phyloP scores from a whole-genome alignment of 23 red algal genomes.

The Gracilaria domingensis region DNA sequence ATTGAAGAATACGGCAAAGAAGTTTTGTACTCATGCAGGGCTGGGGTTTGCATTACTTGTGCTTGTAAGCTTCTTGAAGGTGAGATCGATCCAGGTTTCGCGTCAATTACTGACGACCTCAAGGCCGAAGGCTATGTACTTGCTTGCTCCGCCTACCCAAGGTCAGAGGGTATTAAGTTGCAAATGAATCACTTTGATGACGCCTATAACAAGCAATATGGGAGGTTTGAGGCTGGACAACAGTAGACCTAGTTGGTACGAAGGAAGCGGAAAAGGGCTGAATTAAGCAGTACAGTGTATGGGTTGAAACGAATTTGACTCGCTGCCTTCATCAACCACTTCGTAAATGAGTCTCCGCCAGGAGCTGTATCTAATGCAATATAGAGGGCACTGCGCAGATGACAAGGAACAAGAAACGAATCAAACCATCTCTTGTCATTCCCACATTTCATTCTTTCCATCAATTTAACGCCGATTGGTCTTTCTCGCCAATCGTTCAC shows the following conservation, averaged over 20 bases:
- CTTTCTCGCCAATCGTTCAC: constrained; percentile 62
- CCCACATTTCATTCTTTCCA: neutral
- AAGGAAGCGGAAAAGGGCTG: neutral
- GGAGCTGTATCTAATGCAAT: neutral
- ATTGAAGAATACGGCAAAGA: constrained; percentile 75
- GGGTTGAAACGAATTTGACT: neutral
- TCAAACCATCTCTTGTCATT: neutral
- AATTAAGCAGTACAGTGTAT: neutral
- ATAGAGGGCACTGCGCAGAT: neutral
- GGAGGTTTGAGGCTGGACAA: constrained; percentile 74
- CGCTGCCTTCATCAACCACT: neutral
- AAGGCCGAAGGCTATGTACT: constrained; percentile 87
- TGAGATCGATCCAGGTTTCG: constrained; percentile 80
- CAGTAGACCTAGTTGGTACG: neutral
- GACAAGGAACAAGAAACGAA: neutral
- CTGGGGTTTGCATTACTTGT: constrained; percentile 92
- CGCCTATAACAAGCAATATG: constrained; percentile 91
- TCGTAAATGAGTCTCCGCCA: neutral
- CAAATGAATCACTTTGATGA: constrained; percentile 87
- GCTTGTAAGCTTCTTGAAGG: constrained; percentile 83
- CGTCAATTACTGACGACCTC: constrained; percentile 71
- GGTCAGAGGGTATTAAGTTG: constrained; percentile 73
- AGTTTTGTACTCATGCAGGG: constrained; percentile 84
- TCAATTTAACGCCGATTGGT: constrained; percentile 41
- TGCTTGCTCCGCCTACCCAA: constrained; percentile 79